These are phyloP conservation scores for Arxiozyma telluris DNA, from an alignment of 1,139 yeast species.

Conservation along the genomic window DNA sequence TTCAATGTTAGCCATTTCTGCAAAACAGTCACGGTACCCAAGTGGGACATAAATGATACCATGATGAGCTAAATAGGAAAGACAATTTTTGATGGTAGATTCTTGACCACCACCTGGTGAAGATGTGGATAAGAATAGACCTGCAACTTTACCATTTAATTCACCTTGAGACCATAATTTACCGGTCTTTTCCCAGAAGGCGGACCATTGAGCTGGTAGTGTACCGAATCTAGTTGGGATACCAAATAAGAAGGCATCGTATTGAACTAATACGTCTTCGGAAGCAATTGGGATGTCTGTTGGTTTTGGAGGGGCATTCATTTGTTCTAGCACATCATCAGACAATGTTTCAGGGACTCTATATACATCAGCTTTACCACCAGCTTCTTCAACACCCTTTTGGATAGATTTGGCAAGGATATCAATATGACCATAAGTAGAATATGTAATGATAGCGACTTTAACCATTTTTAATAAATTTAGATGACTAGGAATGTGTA, in stretches of 20 bases:
- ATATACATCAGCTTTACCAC: constrained; percentile 50
- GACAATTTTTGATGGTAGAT: constrained; percentile 40
- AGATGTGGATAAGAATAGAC: constrained; percentile 48
- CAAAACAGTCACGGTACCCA: constrained; percentile 46
- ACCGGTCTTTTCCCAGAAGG: constrained; percentile 56
- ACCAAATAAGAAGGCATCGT: constrained; percentile 57
- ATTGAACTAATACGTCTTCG: constrained; percentile 38
- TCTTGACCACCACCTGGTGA: constrained; percentile 66
- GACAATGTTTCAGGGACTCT: constrained; percentile 59
- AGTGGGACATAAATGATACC: constrained; percentile 56
- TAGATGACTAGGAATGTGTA: neutral
- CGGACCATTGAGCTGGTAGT: constrained; percentile 54
- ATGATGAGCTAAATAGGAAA: constrained; percentile 50
- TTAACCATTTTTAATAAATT: constrained; percentile 35
- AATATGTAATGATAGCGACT: constrained; percentile 52
- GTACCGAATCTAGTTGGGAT: constrained; percentile 58
- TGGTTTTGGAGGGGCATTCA: constrained; percentile 58
- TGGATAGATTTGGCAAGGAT: constrained; percentile 47
- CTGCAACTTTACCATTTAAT: constrained; percentile 48
- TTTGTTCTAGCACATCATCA: constrained; percentile 45
- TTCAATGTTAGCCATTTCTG: constrained; percentile 43
- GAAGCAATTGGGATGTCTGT: constrained; percentile 47
- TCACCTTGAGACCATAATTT: constrained; percentile 53
- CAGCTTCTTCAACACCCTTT: constrained; percentile 50
- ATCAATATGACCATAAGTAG: constrained; percentile 55